Evolutionary conservation across 345 rosid genomes (phyloP).

Genomic region (Eucalyptus dawsonii): DNA sequence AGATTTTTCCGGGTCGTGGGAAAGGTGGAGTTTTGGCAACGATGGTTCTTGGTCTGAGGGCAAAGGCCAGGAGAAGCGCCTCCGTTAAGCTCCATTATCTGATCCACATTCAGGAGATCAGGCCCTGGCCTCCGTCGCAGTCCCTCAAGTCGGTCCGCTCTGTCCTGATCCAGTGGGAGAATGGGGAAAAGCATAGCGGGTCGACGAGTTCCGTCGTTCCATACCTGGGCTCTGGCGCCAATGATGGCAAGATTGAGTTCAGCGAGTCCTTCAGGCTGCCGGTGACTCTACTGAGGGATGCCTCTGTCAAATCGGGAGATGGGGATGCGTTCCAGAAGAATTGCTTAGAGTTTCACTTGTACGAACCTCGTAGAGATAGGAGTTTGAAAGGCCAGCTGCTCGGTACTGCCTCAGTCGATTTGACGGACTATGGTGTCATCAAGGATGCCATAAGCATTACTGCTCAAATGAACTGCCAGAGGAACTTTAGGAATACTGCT

Average conservation of each 20-base stretch:
- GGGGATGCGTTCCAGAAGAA: conserved; percentile 50
- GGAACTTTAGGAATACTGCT: conserved; percentile 60
- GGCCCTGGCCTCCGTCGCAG: conserved; percentile 98
- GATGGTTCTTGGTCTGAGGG: conserved; percentile 63
- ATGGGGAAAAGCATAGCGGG: conserved; percentile 61
- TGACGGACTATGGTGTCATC: conserved; percentile 63
- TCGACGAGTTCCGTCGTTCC: conserved; percentile 60
- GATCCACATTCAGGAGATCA: conserved; percentile 69
- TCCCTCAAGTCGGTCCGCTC: conserved; percentile 78
- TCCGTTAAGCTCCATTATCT: conserved; percentile 44
- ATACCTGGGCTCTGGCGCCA: conserved; percentile 56
- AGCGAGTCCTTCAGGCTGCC: conserved; percentile 70
- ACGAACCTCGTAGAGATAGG: conserved; percentile 87
- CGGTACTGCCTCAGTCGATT: conserved; percentile 64
- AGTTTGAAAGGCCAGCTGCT: conserved; percentile 39
- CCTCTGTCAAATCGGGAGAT: conserved; percentile 41
- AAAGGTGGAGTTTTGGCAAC: background rate
- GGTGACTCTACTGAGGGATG: conserved; percentile 47
- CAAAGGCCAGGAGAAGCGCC: conserved; percentile 44
- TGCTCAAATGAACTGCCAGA: conserved; percentile 69
- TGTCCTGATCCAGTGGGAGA: conserved; percentile 83
- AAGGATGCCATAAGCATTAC: conserved; percentile 30
- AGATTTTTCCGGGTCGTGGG: background rate
- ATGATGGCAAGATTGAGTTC: conserved; percentile 83
- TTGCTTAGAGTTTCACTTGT: conserved; percentile 58